Conservation (phyloP, 2,329 filamentous ascomycete species). For the Botrytis sinoallii region DNA sequence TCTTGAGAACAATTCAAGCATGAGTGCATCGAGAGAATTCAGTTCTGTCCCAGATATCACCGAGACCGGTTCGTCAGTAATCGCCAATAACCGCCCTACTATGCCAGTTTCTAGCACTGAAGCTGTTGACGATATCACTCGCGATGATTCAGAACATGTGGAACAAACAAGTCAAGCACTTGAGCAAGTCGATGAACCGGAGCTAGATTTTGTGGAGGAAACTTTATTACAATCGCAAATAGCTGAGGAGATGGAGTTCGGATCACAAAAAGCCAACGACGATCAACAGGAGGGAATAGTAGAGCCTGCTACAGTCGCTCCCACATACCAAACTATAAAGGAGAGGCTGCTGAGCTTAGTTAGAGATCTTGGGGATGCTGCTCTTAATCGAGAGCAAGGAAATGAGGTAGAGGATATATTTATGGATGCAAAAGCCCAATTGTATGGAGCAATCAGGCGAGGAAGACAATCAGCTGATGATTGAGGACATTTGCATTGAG, state of each 20-base stretch:
- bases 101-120: slow-evolving; percentile 4
- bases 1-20: slow-evolving; percentile 13
- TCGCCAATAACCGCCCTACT: not conserved
- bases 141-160: not conserved
- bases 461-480: slow-evolving; percentile 39
- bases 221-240: slow-evolving; percentile 17
- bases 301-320: not conserved
- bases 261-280: not conserved
- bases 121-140: slow-evolving; percentile 12
- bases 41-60: not conserved
- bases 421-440: slow-evolving; percentile 72
- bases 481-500: slow-evolving; percentile 24
- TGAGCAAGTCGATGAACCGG: not conserved
- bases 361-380: slow-evolving; percentile 54
- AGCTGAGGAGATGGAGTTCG: slow-evolving; percentile 12
- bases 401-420: slow-evolving; percentile 73
- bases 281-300: not conserved
- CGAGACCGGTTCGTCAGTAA: not conserved
- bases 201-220: slow-evolving; percentile 15
- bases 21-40: not conserved
- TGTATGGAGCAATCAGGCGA: slow-evolving; percentile 67
- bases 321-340: slow-evolving; percentile 49
- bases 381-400: slow-evolving; percentile 63
- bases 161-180: not conserved
- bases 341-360: slow-evolving; percentile 54